These are phyloP conservation scores for Lophium mytilinum DNA, from an alignment of 495 filamentous ascomycete species.

Conservation along the genomic window DNA sequence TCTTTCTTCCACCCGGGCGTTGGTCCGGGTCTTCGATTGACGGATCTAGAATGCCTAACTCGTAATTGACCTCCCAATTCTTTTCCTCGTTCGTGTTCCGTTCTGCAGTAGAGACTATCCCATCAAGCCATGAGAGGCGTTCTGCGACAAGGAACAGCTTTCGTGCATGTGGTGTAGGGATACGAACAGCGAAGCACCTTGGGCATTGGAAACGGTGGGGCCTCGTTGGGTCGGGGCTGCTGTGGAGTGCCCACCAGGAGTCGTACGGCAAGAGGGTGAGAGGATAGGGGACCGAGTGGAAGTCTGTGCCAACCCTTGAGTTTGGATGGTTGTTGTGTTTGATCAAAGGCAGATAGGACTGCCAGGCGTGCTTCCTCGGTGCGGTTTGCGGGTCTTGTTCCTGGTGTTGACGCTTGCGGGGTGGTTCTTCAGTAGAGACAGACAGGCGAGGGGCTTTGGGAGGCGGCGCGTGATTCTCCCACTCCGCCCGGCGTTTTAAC, in stretches of 20 bases:
- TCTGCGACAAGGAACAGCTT: conserved; percentile 22
- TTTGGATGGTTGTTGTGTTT: conserved; percentile 9
- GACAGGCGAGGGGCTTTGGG: not conserved
- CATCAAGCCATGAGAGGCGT: conserved; percentile 10
- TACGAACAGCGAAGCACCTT: not conserved
- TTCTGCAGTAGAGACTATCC: not conserved
- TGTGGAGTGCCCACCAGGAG: conserved; percentile 18
- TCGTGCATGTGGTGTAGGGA: conserved; percentile 3
- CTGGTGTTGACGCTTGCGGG: too few relatives aligned
- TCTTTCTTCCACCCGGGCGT: conserved; percentile 14
- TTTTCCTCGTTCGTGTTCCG: conserved; percentile 14
- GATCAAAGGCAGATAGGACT: not conserved
- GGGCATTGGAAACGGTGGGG: conserved; percentile 5
- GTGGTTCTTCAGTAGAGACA: too few relatives aligned
- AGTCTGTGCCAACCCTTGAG: conserved; percentile 11
- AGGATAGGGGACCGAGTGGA: conserved; percentile 18
- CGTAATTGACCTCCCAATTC: conserved; percentile 20
- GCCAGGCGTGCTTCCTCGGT: not conserved
- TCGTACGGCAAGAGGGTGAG: conserved; percentile 14
- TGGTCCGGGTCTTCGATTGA: conserved; percentile 13
- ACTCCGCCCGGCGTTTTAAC: not conserved
- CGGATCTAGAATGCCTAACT: conserved; percentile 16
- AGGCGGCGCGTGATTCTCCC: not conserved
- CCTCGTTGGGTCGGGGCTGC: not conserved
- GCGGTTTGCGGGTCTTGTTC: not conserved